Percentiles rank a stretch among this genome's conserved stretches.
Conservation (phyloP, 768 basidiomycete genomes). For the Naganishia onofrii region DNA sequence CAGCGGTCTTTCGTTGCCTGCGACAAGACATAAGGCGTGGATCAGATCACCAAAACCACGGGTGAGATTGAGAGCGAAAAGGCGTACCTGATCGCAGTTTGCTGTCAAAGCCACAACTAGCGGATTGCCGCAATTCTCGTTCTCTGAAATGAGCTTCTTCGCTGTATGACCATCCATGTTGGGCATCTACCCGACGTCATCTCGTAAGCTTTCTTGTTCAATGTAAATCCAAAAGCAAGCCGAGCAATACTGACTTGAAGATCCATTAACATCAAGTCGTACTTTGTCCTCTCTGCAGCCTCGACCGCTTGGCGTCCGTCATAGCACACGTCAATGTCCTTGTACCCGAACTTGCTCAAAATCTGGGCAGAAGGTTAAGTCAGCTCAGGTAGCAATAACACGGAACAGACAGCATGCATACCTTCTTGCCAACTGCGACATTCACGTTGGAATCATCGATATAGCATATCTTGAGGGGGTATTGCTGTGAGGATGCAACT, state of each 20-base stretch:
- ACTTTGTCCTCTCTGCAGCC: slow-evolving; percentile 38
- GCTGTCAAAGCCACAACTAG: slow-evolving; percentile 30
- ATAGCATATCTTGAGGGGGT: slow-evolving; percentile 40
- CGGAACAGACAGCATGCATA: background rate
- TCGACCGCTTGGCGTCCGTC: slow-evolving; percentile 47
- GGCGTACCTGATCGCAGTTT: slow-evolving; percentile 29
- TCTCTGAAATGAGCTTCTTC: slow-evolving; percentile 15
- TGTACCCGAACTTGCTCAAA: slow-evolving; percentile 44
- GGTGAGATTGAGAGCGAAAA: too few species aligned
- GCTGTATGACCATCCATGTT: slow-evolving; percentile 31
- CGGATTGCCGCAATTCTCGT: background rate
- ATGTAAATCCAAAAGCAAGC: background rate
- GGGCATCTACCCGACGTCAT: slow-evolving; percentile 27
- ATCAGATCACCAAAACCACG: background rate
- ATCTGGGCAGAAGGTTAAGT: slow-evolving; percentile 5
- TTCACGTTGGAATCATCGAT: slow-evolving; percentile 48
- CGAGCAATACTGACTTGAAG: slow-evolving; percentile 34
- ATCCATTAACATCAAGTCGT: slow-evolving; percentile 50
- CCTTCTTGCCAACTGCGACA: slow-evolving; percentile 36
- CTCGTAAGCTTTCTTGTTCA: background rate
- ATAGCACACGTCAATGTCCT: slow-evolving; percentile 38
- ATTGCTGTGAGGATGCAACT: background rate
- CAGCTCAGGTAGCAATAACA: background rate
- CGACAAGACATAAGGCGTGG: background rate
- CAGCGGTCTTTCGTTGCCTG: slow-evolving; percentile 28